These are phyloP conservation scores for Spencermartinsiella ligniputridi DNA, from an alignment of 1,139 yeast genomes.

Conservation along the genomic window DNA sequence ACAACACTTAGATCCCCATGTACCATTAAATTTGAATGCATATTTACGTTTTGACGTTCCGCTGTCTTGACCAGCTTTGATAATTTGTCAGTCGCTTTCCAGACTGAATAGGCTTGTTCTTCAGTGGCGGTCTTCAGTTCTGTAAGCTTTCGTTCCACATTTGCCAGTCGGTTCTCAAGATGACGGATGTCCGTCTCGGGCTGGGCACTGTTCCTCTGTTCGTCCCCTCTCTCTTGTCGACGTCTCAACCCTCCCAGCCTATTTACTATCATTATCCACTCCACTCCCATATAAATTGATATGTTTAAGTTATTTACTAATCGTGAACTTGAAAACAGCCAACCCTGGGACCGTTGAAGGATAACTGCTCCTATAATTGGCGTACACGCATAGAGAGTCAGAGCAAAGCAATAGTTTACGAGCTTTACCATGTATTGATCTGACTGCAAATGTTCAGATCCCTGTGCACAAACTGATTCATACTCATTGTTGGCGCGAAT, in stretches of 20 bases:
- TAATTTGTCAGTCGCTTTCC: neutral
- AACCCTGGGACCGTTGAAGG: slow-evolving; percentile 18
- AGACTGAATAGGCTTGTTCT: neutral
- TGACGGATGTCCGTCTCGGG: neutral
- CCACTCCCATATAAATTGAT: slow-evolving; percentile 22
- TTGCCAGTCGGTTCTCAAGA: neutral
- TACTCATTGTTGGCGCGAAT: neutral
- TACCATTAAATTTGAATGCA: neutral
- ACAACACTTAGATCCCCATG: neutral
- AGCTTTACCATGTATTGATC: neutral
- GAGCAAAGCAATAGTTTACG: slow-evolving; percentile 5
- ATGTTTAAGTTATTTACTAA: slow-evolving; percentile 25
- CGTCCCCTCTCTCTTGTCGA: neutral
- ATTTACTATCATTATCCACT: slow-evolving; percentile 20
- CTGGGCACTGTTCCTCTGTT: neutral
- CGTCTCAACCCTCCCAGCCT: slow-evolving; percentile 11
- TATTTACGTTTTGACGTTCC: neutral
- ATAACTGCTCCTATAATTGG: slow-evolving; percentile 24
- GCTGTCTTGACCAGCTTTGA: neutral
- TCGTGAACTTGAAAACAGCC: slow-evolving; percentile 21
- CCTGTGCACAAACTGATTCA: too few relatives aligned
- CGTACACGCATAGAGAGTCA: slow-evolving; percentile 19
- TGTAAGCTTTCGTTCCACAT: neutral
- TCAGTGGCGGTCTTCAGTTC: neutral
- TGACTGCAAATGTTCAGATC: neutral